Evolutionary conservation across 331 rosid species (phyloP).

Genomic region (Quercus lobata): DNA sequence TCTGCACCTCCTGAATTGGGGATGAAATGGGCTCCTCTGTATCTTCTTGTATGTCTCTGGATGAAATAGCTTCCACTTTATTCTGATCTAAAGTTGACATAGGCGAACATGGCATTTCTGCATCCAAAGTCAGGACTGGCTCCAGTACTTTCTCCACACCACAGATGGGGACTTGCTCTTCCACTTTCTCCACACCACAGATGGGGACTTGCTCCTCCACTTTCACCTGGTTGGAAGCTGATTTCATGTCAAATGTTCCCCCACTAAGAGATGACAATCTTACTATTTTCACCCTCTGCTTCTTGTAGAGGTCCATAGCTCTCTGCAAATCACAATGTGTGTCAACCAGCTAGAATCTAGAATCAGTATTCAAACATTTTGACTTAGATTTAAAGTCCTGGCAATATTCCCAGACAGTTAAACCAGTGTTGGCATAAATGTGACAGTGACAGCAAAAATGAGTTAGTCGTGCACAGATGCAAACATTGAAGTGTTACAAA

Average conservation of each 20-base stretch:
- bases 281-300: slow-evolving; percentile 51
- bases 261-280: slow-evolving; percentile 17
- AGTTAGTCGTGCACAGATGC: background rate
- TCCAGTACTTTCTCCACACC: slow-evolving; percentile 32
- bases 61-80: slow-evolving; percentile 20
- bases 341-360: slow-evolving; percentile 16
- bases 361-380: slow-evolving; percentile 11
- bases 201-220: slow-evolving; percentile 32
- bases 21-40: slow-evolving; percentile 31
- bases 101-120: slow-evolving; percentile 27
- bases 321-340: slow-evolving; percentile 49
- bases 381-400: background rate
- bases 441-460: background rate
- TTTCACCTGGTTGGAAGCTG: slow-evolving; percentile 31
- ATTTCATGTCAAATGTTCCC: slow-evolving; percentile 35
- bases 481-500: background rate
- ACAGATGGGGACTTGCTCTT: slow-evolving; percentile 26
- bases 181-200: slow-evolving; percentile 23
- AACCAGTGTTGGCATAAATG: background rate
- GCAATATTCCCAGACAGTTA: background rate
- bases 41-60: slow-evolving; percentile 21
- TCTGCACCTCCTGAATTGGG: slow-evolving; percentile 37
- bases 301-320: slow-evolving; percentile 72
- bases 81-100: slow-evolving; percentile 25
- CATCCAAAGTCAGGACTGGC: slow-evolving; percentile 32